These are phyloP conservation scores for Floccularia luteovirens DNA, from an alignment of 768 basidiomycete genomes.

Conservation along the genomic window DNA sequence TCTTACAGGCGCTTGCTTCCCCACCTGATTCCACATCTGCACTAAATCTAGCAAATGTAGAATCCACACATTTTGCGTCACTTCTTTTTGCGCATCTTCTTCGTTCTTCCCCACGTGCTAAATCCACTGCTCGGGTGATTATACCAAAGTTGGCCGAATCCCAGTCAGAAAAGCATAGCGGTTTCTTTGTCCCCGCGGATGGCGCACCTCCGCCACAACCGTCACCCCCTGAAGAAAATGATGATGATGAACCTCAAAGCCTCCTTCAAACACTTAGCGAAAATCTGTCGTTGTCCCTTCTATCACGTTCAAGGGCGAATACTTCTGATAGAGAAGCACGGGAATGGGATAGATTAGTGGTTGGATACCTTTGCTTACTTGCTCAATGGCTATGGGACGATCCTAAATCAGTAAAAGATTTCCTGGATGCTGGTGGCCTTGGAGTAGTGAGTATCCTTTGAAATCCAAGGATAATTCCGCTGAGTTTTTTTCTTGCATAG, in stretches of 20 bases:
- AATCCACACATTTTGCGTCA: constrained; percentile 65
- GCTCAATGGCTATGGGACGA: constrained; percentile 98
- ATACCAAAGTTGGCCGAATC: constrained; percentile 37
- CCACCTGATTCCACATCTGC: constrained; percentile 46
- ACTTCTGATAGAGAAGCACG: constrained; percentile 63
- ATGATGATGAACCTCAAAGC: constrained; percentile 60
- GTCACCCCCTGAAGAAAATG: constrained; percentile 30
- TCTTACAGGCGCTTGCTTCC: constrained; percentile 60
- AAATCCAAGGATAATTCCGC: background rate
- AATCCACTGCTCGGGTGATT: constrained; percentile 56
- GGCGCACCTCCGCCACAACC: constrained; percentile 29
- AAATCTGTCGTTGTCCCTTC: constrained; percentile 79
- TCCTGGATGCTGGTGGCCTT: constrained; percentile 84
- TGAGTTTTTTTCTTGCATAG: constrained; percentile 17
- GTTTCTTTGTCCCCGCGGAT: constrained; percentile 78
- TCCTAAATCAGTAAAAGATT: constrained; percentile 78
- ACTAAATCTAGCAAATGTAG: constrained; percentile 47
- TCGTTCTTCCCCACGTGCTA: constrained; percentile 56
- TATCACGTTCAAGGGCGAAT: constrained; percentile 65
- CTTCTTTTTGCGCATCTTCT: constrained; percentile 79
- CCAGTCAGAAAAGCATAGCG: constrained; percentile 23
- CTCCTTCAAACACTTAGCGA: constrained; percentile 85
- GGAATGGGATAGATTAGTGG: constrained; percentile 88
- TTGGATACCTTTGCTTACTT: constrained; percentile 77
- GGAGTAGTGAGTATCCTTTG: constrained; percentile 61